Base-by-base conservation (phyloP, 208 protist species). In the Perkinsela sp. region DNA sequence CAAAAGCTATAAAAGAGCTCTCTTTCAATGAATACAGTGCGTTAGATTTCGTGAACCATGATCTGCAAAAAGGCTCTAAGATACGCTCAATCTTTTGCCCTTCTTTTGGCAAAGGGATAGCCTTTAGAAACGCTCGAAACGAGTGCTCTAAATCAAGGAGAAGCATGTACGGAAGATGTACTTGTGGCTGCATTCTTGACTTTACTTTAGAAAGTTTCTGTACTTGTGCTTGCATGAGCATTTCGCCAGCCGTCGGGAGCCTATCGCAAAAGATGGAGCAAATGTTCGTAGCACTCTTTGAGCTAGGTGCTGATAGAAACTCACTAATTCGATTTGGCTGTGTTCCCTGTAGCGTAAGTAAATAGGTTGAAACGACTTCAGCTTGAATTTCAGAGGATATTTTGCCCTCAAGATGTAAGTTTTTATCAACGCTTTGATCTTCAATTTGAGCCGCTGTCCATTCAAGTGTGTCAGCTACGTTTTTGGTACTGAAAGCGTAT, bases 71-170 rank as follows among this genome's bases (percentile, higher is more conserved):
- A 68, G 85, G 88, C 72, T 93, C 86, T 73, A 94, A 84, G 29
- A 93, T 76, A 32, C 89, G 71, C 67, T 94, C 87, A 68, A 95
- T 95, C 68, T 93, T 83, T 74, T 95, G 91, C 1, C 80, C 78
- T 72, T 95, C 91, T 29, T 83, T 87, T 16, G 89, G 85, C 66
- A 95, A 67, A 30, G 81, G 81, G 74, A 95, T 94, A 22, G 70
- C 68, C 1, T 70, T 68, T 22, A 94, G 78, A 67, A 88, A 91
- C 32, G 70, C 31, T 30, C 83, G 75, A 1, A 90, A 57, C 31
- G 77, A 79, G 0, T 31, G 67, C 40, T 76, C 74, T 30, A 78
- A 70, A 6, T 29, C 31, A 22, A 57, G 40, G 40, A 57, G 40
- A 22, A 57, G 40, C 6, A 6, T 57, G 40, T 6, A 6, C 40